Evolutionary conservation across 331 rosid species (phyloP).

Genomic region (Rosa hybrid): DNA sequence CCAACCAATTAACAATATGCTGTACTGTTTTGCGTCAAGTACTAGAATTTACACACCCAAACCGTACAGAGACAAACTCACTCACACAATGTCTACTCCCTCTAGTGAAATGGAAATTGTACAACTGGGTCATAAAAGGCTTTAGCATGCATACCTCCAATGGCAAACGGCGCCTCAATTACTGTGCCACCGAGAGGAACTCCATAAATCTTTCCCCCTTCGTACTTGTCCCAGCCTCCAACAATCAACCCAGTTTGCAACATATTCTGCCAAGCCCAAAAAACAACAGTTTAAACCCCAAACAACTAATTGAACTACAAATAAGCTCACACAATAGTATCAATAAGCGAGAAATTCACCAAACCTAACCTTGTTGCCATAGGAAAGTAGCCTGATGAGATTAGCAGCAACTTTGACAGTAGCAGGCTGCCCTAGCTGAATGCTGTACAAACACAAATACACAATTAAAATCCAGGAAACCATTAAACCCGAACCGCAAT

Average conservation of each 20-base stretch:
- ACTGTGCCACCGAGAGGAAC: slow-evolving; percentile 93
- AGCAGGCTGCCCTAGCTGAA: slow-evolving; percentile 96
- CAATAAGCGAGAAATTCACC: background rate
- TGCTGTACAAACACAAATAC: slow-evolving; percentile 40
- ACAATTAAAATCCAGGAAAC: background rate
- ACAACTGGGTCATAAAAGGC: background rate
- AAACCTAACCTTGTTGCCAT: slow-evolving; percentile 80
- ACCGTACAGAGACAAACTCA: background rate
- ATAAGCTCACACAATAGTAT: background rate
- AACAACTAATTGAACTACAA: background rate
- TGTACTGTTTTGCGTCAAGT: background rate
- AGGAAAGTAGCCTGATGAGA: slow-evolving; percentile 82
- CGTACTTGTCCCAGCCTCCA: slow-evolving; percentile 97
- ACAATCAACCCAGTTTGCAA: slow-evolving; percentile 86
- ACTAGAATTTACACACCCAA: background rate
- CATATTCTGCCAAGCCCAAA: slow-evolving; percentile 59
- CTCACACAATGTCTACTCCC: background rate
- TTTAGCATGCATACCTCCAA: slow-evolving; percentile 66
- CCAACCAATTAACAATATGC: background rate
- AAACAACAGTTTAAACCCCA: slow-evolving; percentile 19
- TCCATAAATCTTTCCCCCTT: slow-evolving; percentile 90
- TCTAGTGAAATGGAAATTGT: background rate
- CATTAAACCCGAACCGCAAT: background rate
- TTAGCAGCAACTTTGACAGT: slow-evolving; percentile 95
- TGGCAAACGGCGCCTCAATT: slow-evolving; percentile 81